Conservation (phyloP, 495 filamentous ascomycete species). For the Hyaloscypha hepaticicola region DNA sequence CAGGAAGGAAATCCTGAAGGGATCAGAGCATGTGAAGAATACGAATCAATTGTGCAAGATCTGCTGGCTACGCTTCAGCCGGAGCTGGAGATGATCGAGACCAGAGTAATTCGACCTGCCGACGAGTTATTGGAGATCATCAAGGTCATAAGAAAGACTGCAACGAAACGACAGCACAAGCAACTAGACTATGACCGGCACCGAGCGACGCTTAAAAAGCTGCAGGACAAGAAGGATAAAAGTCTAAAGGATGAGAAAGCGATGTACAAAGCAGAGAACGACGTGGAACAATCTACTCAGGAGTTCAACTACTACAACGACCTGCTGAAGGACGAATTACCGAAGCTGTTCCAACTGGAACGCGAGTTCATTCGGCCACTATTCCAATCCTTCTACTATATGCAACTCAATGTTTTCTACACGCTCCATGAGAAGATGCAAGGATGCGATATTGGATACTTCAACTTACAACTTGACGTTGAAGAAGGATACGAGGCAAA, state of each 20-base stretch:
- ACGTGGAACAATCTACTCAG: conserved; percentile 87
- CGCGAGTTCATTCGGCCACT: conserved; percentile 95
- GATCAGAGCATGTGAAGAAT: conserved; percentile 94
- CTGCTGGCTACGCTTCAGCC: conserved; percentile 84
- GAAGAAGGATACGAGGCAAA: conserved; percentile 88
- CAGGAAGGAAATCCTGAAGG: conserved; percentile 89
- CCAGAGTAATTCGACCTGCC: conserved; percentile 85
- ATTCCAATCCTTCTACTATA: conserved; percentile 99
- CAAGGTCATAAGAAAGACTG: conserved; percentile 88
- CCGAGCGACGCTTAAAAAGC: conserved; percentile 78
- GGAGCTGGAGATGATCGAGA: conserved; percentile 97
- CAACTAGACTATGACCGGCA: conserved; percentile 94
- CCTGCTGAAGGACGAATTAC: conserved; percentile 90
- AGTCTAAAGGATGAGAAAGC: conserved; percentile 96
- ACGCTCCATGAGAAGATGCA: conserved; percentile 98
- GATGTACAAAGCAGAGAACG: conserved; percentile 90
- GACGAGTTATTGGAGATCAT: conserved; percentile 93
- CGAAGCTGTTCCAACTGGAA: conserved; percentile 89
- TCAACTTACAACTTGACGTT: conserved; percentile 85
- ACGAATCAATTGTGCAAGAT: conserved; percentile 87
- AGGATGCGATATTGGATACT: conserved; percentile 93
- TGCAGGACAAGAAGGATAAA: conserved; percentile 97
- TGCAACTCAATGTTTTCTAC: conserved; percentile 99
- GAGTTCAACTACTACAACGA: conserved; percentile 98
- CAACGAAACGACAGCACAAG: conserved; percentile 92